Evolutionary conservation across 176 grass and related monocot species (phyloP), one percentile per base, ranked within the genome.

Genomic region (Typha latifolia): DNA sequence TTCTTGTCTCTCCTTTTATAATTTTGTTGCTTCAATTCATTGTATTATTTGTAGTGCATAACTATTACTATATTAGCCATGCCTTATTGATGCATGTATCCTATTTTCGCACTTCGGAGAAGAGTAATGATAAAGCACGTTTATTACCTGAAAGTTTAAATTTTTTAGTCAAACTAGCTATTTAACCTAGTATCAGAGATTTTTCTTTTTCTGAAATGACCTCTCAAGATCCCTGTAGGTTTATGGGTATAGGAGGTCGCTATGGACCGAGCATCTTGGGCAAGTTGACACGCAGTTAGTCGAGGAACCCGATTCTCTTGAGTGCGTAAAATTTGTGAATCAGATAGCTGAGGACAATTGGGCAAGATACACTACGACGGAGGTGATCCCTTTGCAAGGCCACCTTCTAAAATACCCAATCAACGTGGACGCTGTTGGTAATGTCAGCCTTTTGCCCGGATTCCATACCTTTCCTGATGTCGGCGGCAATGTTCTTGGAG

Each of bases 191-290:
- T 6, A 37, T 20, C 15, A 20, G 6, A 20, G 52, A 16, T 20
- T 56, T 57, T 57, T 57, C 4, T 20, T 57, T 57, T 18, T 18
- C 18, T 64, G 48, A 51, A 64, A 19, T 52, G 15, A 18, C 9
- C 16, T 57, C 19, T 18, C 52, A 57, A 20, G n/a, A 57, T 57
- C 19, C 52, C 63, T 76, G 11, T 27, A 84, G 81, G 81, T 91
- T 65, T 49, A 73, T 50, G 63, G 24, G 49, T 91, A 79, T 68
- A 61, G 88, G 84, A 81, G 81, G 81, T 73, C 78, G 22, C 77
- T 91, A 53, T 91, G 88, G 88, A 73, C 79, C 62, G 88, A 91
- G 64, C 88, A 91, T 81, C 81, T 91, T 21, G 84, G 88, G 10
- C 22, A 4, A 47, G 13, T 66, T 23, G 29, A 72, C 3, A 4